These are phyloP conservation scores for Plenodomus biglobosus DNA, from an alignment of 2,329 filamentous ascomycete genomes.

Conservation along the genomic window DNA sequence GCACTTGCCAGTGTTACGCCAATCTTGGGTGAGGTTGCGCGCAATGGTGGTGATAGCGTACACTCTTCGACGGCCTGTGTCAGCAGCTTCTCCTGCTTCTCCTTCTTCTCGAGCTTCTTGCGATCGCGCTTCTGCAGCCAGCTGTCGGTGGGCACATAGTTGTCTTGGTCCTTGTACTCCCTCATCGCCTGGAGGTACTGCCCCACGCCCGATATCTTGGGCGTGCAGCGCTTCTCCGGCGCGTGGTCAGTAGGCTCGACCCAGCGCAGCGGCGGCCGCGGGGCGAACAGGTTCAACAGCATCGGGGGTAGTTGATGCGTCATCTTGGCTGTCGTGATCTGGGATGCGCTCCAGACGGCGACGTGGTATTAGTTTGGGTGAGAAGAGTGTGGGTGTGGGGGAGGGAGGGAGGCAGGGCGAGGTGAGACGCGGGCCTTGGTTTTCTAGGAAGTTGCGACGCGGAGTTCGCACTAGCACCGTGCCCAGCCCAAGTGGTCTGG, in stretches of 20 bases:
- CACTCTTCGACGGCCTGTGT: slow-evolving; percentile 67
- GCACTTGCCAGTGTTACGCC: not conserved
- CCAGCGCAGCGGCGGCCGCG: slow-evolving; percentile 88
- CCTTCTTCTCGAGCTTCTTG: slow-evolving; percentile 77
- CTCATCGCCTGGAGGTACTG: slow-evolving; percentile 72
- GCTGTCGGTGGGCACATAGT: slow-evolving; percentile 82
- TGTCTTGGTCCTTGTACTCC: slow-evolving; percentile 75
- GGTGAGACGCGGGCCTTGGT: slow-evolving; percentile 4
- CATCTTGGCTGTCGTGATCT: slow-evolving; percentile 59
- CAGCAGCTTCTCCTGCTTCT: slow-evolving; percentile 63
- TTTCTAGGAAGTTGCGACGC: slow-evolving; percentile 19
- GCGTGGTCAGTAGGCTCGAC: slow-evolving; percentile 80
- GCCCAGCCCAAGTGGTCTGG: too few species aligned
- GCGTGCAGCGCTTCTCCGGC: slow-evolving; percentile 77
- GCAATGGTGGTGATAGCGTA: slow-evolving; percentile 45
- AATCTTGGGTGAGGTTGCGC: not conserved
- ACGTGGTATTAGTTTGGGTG: slow-evolving; percentile 33
- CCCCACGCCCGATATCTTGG: slow-evolving; percentile 71
- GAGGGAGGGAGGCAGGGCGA: slow-evolving; percentile 20
- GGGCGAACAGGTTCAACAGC: slow-evolving; percentile 89
- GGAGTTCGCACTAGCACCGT: slow-evolving; percentile 28
- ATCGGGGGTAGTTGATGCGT: slow-evolving; percentile 95
- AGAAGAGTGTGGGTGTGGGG: slow-evolving; percentile 10
- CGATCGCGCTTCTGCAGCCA: slow-evolving; percentile 88
- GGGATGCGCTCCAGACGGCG: slow-evolving; percentile 41